These are phyloP conservation scores for Aspergillus taichungensis DNA, from an alignment of 495 filamentous ascomycete species.

Conservation along the genomic window DNA sequence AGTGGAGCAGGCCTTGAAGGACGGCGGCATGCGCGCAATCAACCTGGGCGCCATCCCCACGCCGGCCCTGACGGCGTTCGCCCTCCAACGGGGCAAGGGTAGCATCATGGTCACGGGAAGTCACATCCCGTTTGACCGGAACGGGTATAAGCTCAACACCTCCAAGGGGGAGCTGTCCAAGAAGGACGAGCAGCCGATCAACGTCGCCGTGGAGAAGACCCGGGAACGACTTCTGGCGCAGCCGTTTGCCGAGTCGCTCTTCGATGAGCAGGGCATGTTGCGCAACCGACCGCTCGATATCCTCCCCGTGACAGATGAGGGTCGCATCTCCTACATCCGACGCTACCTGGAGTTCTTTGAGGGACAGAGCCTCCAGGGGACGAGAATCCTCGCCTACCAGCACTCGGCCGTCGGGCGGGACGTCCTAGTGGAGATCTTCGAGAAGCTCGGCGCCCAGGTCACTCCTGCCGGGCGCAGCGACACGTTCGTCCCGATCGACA, in stretches of 20 bases:
- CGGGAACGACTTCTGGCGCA: constrained; percentile 13
- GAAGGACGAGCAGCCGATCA: constrained; percentile 21
- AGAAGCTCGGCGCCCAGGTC: constrained; percentile 15
- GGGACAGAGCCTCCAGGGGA: constrained; percentile 14
- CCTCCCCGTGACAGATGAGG: constrained; percentile 4
- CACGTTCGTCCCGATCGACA: constrained; percentile 21
- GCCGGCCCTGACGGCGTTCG: constrained; percentile 16
- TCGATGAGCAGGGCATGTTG: constrained; percentile 19
- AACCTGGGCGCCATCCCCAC: constrained; percentile 24
- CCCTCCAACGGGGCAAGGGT: constrained; percentile 15
- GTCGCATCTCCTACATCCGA: constrained; percentile 13
- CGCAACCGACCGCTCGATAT: constrained; percentile 2
- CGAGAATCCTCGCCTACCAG: constrained; percentile 19
- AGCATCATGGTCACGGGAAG: constrained; percentile 26
- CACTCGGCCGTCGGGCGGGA: constrained; percentile 22
- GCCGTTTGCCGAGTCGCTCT: constrained; percentile 16
- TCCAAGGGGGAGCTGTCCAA: constrained; percentile 20
- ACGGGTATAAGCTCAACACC: constrained; percentile 24
- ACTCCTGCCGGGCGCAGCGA: constrained; percentile 17
- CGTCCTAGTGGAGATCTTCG: constrained; percentile 12
- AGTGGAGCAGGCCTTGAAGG: constrained; percentile 16
- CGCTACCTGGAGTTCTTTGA: constrained; percentile 20
- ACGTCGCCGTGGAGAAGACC: constrained; percentile 9
- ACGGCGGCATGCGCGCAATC: constrained; percentile 17
- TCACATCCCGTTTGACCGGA: constrained; percentile 25